A percentile compares a stretch with the other conserved stretches of the same genome.
Conservation (phyloP, 345 rosid species). For the Salix purpurea region DNA sequence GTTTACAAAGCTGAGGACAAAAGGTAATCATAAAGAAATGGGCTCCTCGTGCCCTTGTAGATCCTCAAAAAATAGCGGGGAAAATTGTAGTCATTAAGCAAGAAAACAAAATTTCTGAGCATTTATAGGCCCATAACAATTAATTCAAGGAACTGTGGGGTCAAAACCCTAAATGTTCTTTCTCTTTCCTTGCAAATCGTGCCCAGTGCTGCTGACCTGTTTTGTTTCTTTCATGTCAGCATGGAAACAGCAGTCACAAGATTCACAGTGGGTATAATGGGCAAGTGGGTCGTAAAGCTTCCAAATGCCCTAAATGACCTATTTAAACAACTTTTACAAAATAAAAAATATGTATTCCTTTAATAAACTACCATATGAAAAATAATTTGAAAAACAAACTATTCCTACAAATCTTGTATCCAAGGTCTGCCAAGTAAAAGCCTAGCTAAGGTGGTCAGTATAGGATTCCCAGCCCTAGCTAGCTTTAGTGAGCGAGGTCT, state of each 20-base stretch:
- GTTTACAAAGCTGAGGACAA: not conserved
- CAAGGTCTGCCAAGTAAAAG: not conserved
- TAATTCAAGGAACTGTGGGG: slow-evolving; percentile 25
- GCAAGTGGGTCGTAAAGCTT: not conserved
- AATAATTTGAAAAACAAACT: too few species aligned
- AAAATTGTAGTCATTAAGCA: not conserved
- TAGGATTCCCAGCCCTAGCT: not conserved
- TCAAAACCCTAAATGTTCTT: slow-evolving; percentile 12
- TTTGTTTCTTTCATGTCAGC: slow-evolving; percentile 56
- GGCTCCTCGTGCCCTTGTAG: not conserved
- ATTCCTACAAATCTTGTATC: too few species aligned
- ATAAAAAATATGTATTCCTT: too few species aligned
- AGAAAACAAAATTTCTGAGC: not conserved
- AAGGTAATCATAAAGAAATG: not conserved
- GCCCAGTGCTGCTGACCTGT: slow-evolving; percentile 31
- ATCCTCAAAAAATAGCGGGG: not conserved
- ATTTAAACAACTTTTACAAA: too few species aligned
- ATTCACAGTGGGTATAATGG: not conserved
- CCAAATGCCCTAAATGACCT: not conserved
- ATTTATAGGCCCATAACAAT: not conserved
- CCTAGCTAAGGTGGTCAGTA: not conserved
- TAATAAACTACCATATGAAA: too few species aligned
- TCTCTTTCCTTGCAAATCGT: slow-evolving; percentile 26
- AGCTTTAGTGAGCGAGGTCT: not conserved
- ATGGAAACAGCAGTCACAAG: slow-evolving; percentile 21